Percentiles rank a stretch among this genome's conserved stretches.
These are phyloP conservation scores for Kazachstania sp. DNA, from an alignment of 1,139 yeast species.

Conservation along the genomic window DNA sequence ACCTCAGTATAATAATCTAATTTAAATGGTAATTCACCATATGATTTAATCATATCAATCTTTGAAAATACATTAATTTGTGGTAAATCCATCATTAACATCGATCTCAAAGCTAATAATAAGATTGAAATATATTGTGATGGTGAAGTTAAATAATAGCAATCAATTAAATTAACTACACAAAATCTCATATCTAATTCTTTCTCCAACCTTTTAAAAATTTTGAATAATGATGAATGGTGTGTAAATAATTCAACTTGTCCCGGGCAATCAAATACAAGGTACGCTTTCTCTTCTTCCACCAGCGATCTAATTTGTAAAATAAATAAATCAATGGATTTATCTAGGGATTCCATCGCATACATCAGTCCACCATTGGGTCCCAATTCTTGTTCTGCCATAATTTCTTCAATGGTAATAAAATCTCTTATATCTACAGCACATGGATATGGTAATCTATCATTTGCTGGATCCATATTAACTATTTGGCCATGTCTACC, in stretches of 20 bases:
- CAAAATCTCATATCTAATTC: slow-evolving; percentile 63
- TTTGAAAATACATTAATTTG: slow-evolving; percentile 88
- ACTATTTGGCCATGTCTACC: slow-evolving; percentile 80
- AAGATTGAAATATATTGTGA: slow-evolving; percentile 85
- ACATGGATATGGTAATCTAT: slow-evolving; percentile 68
- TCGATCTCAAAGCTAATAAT: slow-evolving; percentile 73
- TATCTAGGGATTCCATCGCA: slow-evolving; percentile 66
- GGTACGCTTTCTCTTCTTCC: slow-evolving; percentile 52
- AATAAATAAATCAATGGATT: slow-evolving; percentile 51
- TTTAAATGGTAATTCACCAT: slow-evolving; percentile 61
- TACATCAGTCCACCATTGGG: slow-evolving; percentile 94
- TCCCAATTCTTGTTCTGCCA: slow-evolving; percentile 75
- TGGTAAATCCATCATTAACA: slow-evolving; percentile 89
- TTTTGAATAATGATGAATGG: slow-evolving; percentile 67
- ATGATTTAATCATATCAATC: slow-evolving; percentile 68
- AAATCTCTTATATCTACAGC: slow-evolving; percentile 84
- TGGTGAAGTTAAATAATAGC: slow-evolving; percentile 77
- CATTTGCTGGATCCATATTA: slow-evolving; percentile 95
- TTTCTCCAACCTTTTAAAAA: slow-evolving; percentile 64
- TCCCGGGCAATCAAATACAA: slow-evolving; percentile 95
- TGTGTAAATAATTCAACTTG: slow-evolving; percentile 94
- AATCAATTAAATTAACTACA: slow-evolving; percentile 81
- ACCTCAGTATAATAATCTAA: slow-evolving; percentile 88
- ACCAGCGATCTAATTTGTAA: slow-evolving; percentile 50
- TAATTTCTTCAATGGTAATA: slow-evolving; percentile 78